Percentiles rank a stretch among this genome's conserved stretches.
Conservation (phyloP, 345 rosid genomes). For the Euclidium syriacum region DNA sequence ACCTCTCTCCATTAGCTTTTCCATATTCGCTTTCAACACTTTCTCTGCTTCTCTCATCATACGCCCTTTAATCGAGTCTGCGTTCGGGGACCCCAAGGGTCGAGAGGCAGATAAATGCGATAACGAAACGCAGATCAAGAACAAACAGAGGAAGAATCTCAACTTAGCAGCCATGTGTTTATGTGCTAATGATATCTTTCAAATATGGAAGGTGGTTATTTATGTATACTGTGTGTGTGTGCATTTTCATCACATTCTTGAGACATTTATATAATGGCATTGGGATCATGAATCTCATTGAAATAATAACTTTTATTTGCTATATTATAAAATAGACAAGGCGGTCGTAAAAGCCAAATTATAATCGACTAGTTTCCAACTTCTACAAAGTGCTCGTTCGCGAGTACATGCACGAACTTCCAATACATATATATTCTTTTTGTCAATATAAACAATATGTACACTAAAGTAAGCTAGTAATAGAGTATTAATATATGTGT, state of each 20-base stretch:
- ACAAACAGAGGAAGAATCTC: conserved; percentile 25
- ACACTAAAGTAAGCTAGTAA: not conserved
- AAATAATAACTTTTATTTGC: not conserved
- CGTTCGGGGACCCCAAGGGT: conserved; percentile 1
- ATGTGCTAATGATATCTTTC: not conserved
- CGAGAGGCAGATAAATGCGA: conserved; percentile 32
- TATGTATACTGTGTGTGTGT: not conserved
- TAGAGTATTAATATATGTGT: not conserved
- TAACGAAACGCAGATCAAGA: conserved; percentile 30
- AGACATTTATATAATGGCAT: conserved; percentile 23
- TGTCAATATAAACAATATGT: conserved; percentile 7
- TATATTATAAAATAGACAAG: conserved; percentile 15
- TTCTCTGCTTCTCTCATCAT: conserved; percentile 41
- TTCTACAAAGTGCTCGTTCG: conserved; percentile 11
- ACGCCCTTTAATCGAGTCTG: conserved; percentile 10
- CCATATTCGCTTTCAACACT: conserved; percentile 39
- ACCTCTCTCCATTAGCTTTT: conserved; percentile 36
- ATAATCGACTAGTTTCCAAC: conserved; percentile 1
- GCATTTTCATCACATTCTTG: not conserved
- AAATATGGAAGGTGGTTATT: not conserved
- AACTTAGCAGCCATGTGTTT: conserved; percentile 25
- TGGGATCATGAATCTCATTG: conserved; percentile 3
- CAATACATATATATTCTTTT: not conserved
- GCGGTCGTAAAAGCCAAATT: conserved; percentile 12
- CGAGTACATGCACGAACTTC: not conserved